phyloP scores from a whole-genome alignment of 192 early-diverging fungal species.

The Coemansia pectinata region DNA sequence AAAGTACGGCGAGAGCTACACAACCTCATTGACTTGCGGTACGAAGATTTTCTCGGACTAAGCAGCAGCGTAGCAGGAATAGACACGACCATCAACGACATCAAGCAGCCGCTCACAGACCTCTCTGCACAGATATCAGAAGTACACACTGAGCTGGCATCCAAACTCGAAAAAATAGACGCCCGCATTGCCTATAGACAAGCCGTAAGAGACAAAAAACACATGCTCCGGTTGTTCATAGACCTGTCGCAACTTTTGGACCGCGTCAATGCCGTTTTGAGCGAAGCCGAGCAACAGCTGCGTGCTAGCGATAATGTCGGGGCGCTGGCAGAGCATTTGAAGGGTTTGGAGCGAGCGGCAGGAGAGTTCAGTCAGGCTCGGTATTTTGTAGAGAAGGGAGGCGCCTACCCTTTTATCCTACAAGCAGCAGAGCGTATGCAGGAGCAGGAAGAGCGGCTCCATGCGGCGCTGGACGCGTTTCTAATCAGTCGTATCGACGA shows the following conservation, averaged over 20 bases:
- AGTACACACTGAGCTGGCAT: conserved; percentile 8
- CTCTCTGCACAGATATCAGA: conserved; percentile 9
- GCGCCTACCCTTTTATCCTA: conserved; percentile 17
- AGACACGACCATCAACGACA: conserved; percentile 14
- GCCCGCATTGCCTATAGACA: conserved; percentile 27
- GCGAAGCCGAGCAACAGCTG: conserved; percentile 8
- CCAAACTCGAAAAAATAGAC: conserved; percentile 28
- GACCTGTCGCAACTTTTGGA: conserved; percentile 37
- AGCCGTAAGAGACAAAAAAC: conserved; percentile 34
- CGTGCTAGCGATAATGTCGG: not conserved
- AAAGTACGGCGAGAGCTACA: conserved; percentile 22
- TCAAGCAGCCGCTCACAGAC: conserved; percentile 13
- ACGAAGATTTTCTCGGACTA: conserved; percentile 46
- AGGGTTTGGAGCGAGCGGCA: conserved; percentile 39
- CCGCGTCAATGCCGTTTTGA: conserved; percentile 20
- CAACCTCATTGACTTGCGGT: conserved; percentile 30
- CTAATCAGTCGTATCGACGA: conserved; percentile 9
- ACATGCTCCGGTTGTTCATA: conserved; percentile 36
- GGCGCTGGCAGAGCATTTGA: conserved; percentile 19
- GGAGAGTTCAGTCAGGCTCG: conserved; percentile 39
- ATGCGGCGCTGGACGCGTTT: conserved; percentile 17
- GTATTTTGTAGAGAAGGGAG: conserved; percentile 36
- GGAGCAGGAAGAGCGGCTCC: conserved; percentile 16
- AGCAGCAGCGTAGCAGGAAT: conserved; percentile 39
- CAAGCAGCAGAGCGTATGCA: conserved; percentile 18